A percentile compares a stretch with the other conserved stretches of the same genome.
These are phyloP conservation scores for Penicillium palitans DNA, from an alignment of 2,329 filamentous ascomycete genomes.

Conservation along the genomic window DNA sequence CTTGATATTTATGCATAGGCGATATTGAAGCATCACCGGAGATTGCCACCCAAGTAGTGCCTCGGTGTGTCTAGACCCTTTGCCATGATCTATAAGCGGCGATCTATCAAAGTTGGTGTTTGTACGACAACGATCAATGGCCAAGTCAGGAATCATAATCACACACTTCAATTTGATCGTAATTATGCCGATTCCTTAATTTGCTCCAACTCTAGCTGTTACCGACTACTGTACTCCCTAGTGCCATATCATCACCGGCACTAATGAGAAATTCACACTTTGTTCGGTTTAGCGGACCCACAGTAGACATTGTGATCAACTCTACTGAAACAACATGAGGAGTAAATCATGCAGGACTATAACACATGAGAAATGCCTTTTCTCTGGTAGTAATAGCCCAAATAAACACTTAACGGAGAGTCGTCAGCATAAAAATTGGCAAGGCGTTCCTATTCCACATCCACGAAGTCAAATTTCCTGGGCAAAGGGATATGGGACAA, in stretches of 20 bases:
- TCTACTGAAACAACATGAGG: neutral
- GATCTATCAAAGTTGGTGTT: neutral
- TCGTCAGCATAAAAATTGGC: neutral
- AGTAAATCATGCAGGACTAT: neutral
- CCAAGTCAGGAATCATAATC: neutral
- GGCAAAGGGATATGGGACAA: neutral
- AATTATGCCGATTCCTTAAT: neutral
- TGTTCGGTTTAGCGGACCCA: neutral
- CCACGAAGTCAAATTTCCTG: neutral
- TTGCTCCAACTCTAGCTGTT: neutral
- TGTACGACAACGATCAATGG: neutral
- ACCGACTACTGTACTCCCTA: neutral
- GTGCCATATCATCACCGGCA: neutral
- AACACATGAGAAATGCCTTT: neutral
- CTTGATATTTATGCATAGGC: neutral
- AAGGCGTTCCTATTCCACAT: neutral
- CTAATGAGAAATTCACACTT: neutral
- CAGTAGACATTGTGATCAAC: neutral
- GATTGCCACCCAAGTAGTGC: neutral
- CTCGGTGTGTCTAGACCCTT: neutral
- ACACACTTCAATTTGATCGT: neutral
- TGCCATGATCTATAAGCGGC: neutral
- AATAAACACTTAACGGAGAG: neutral
- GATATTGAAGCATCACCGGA: neutral
- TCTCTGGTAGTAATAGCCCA: neutral